Percentiles rank a stretch among this genome's conserved stretches.
Conservation (phyloP, 192 early-diverging fungal genomes). For the Martensiomyces pterosporus region DNA sequence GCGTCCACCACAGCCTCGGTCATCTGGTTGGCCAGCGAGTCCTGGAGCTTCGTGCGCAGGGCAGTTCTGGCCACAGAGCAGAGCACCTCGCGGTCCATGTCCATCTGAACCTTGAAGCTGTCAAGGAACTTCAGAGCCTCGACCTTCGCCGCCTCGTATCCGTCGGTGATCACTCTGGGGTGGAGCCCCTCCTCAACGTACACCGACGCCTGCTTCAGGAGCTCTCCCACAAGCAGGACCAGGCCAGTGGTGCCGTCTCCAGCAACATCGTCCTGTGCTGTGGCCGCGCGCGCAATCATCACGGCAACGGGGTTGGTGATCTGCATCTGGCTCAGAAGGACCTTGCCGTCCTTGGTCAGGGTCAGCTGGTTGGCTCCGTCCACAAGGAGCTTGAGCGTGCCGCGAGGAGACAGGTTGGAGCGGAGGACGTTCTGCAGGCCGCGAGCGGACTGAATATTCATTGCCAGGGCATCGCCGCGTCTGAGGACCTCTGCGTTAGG, state of each 20-base stretch:
- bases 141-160: conserved; percentile 95
- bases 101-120: conserved; percentile 67
- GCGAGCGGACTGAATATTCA: conserved; percentile 94
- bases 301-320: conserved; percentile 99
- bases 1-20: conserved; percentile 97
- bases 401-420: conserved; percentile 96
- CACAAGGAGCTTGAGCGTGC: conserved; percentile 99
- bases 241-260: conserved; percentile 98
- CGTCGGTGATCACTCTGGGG: conserved; percentile 92
- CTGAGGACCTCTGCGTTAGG: conserved; percentile 98
- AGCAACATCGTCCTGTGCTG: conserved; percentile 98
- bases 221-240: conserved; percentile 94
- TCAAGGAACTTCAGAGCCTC: conserved; percentile 95
- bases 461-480: conserved; percentile 92
- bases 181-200: conserved; percentile 96
- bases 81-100: conserved; percentile 87
- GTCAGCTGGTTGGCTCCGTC: conserved; percentile 95
- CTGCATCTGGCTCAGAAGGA: conserved; percentile 99
- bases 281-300: conserved; percentile 99
- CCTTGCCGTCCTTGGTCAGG: conserved; percentile 99
- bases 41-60: conserved; percentile 91
- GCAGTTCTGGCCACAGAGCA: conserved; percentile 91
- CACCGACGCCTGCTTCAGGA: conserved; percentile 92
- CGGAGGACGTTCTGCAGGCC: conserved; percentile 94
- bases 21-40: conserved; percentile 83